phyloP scores from a whole-genome alignment of 768 basidiomycete genomes.

The Tricholoma hemisulphureum region DNA sequence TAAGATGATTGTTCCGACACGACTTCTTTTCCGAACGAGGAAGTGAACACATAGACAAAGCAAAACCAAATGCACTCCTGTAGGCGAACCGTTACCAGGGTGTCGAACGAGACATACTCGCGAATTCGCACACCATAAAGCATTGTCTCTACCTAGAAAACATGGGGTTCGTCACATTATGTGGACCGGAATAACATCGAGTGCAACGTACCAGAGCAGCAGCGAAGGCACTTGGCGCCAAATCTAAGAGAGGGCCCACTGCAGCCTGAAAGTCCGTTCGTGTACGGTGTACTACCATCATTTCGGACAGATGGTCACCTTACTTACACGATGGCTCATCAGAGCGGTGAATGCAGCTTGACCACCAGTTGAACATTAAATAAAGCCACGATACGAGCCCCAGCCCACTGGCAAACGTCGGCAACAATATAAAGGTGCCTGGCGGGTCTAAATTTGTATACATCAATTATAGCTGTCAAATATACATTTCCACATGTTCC shows the following conservation, averaged over 20 bases:
- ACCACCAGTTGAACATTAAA: no score
- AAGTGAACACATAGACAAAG: conserved; percentile 13
- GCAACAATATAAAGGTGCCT: no score
- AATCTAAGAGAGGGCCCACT: neutral
- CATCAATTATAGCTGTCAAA: no score
- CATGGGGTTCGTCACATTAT: neutral
- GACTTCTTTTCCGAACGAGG: neutral
- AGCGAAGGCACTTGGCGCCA: neutral
- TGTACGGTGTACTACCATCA: neutral
- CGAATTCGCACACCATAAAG: conserved; percentile 1
- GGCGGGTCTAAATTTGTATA: no score
- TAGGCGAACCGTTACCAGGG: neutral
- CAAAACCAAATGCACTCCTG: conserved; percentile 2
- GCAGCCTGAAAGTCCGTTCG: neutral
- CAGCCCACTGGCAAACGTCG: no score
- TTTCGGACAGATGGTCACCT: neutral
- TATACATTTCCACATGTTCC: no score
- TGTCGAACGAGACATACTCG: neutral
- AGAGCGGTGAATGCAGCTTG: neutral
- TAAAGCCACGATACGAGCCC: no score
- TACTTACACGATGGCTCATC: neutral
- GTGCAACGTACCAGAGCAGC: neutral
- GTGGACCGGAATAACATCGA: neutral
- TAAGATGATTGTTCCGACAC: neutral
- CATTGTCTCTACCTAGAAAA: conserved; percentile 1